A percentile compares a stretch with the other conserved stretches of the same genome.
Conservation (phyloP, 164 flowering plant species). For the Macadamia integrifolia region DNA sequence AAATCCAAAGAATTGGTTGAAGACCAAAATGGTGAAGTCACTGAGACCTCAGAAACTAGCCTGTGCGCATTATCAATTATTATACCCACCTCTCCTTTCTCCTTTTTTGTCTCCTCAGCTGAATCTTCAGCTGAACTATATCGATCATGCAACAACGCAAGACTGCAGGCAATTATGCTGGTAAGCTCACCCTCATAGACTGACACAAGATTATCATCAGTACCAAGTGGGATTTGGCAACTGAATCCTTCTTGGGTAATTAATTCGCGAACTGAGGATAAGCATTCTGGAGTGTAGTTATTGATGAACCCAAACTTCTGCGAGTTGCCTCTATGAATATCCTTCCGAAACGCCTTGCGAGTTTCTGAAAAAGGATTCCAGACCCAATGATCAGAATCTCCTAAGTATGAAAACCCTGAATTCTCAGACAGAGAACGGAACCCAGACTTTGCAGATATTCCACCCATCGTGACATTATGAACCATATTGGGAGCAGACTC, state of each 20-base stretch:
- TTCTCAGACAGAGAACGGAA: not conserved
- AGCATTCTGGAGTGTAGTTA: slow-evolving; percentile 24
- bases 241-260: slow-evolving; percentile 56
- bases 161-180: slow-evolving; percentile 80
- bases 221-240: slow-evolving; percentile 59
- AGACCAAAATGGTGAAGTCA: slow-evolving; percentile 34
- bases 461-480: slow-evolving; percentile 5
- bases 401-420: slow-evolving; percentile 20
- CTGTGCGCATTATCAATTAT: slow-evolving; percentile 21
- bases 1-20: slow-evolving; percentile 46
- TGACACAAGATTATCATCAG: slow-evolving; percentile 50
- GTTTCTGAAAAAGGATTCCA: slow-evolving; percentile 71
- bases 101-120: slow-evolving; percentile 21
- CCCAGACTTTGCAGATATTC: slow-evolving; percentile 1
- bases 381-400: slow-evolving; percentile 39
- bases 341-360: slow-evolving; percentile 36
- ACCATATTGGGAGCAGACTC: slow-evolving; percentile 12
- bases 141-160: slow-evolving; percentile 48
- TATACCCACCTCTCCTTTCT: slow-evolving; percentile 15
- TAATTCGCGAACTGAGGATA: slow-evolving; percentile 37
- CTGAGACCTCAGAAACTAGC: slow-evolving; percentile 30
- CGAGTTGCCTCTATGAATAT: slow-evolving; percentile 39
- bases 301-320: slow-evolving; percentile 42
- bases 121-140: slow-evolving; percentile 19
- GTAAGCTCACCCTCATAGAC: slow-evolving; percentile 79